Conservation (phyloP, 371 early-diverging fungal species). For the Mortierella sp. region DNA sequence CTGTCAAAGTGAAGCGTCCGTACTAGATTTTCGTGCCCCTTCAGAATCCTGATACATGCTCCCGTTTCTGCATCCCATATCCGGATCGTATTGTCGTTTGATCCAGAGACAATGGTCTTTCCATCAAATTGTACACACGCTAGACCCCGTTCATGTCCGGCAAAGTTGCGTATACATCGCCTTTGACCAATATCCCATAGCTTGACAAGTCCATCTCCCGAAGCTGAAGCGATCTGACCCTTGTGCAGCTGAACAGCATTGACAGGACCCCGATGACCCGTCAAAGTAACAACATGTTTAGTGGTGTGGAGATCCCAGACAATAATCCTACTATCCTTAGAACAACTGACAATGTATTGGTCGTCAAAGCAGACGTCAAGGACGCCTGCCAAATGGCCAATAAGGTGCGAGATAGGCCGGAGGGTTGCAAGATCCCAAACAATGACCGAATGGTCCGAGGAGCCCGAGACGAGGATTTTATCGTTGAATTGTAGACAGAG, state of each 20-base stretch:
- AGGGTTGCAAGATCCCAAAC: constrained; percentile 81
- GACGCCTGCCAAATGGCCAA: constrained; percentile 79
- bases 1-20: constrained; percentile 85
- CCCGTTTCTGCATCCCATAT: constrained; percentile 95
- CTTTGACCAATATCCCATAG: constrained; percentile 86
- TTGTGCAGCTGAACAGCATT: constrained; percentile 84
- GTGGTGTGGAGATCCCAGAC: constrained; percentile 77
- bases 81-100: constrained; percentile 93
- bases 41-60: constrained; percentile 72
- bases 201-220: constrained; percentile 85
- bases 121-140: constrained; percentile 96
- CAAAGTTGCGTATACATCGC: constrained; percentile 69
- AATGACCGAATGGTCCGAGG: constrained; percentile 87
- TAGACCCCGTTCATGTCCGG: constrained; percentile 84
- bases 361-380: constrained; percentile 82
- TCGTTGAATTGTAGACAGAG: constrained; percentile 87
- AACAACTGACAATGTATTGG: constrained; percentile 81
- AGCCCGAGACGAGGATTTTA: constrained; percentile 84
- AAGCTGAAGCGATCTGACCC: constrained; percentile 78
- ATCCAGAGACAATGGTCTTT: constrained; percentile 88
- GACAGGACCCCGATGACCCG: constrained; percentile 86
- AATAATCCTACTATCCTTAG: constrained; percentile 89
- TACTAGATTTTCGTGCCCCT: constrained; percentile 92
- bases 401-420: constrained; percentile 45
- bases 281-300: constrained; percentile 65